Conservation (phyloP, 2,329 filamentous ascomycete genomes). For the Penicillium thymicola region DNA sequence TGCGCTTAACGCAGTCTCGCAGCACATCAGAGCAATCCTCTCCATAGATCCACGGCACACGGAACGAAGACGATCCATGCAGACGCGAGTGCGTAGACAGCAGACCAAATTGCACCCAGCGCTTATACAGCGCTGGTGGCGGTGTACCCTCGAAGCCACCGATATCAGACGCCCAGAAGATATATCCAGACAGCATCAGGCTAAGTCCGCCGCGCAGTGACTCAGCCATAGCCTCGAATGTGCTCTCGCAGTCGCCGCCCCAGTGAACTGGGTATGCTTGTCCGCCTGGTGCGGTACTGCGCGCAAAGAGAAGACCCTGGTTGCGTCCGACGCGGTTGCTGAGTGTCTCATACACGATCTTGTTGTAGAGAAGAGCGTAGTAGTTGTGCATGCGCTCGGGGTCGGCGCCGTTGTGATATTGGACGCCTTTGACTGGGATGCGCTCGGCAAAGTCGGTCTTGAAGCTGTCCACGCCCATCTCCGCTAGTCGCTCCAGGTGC, state of each 20-base stretch:
- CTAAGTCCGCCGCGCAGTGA: conserved; percentile 64
- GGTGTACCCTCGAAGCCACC: conserved; percentile 69
- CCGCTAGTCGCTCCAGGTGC: conserved; percentile 62
- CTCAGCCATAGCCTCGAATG: conserved; percentile 70
- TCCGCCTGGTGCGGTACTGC: conserved; percentile 64
- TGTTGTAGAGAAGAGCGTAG: conserved; percentile 72
- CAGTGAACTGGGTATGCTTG: conserved; percentile 69
- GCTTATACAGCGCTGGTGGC: conserved; percentile 68
- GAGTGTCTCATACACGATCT: conserved; percentile 64
- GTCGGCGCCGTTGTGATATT: conserved; percentile 62
- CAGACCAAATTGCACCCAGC: conserved; percentile 73
- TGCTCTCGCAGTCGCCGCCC: conserved; percentile 74
- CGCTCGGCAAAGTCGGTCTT: conserved; percentile 76
- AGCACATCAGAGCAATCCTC: conserved; percentile 59
- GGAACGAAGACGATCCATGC: conserved; percentile 67
- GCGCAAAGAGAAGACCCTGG: conserved; percentile 64
- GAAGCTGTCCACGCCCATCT: conserved; percentile 67
- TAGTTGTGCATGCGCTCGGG: conserved; percentile 71
- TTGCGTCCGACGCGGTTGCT: conserved; percentile 51
- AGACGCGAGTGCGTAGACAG: conserved; percentile 68
- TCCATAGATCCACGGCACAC: conserved; percentile 72
- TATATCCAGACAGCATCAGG: conserved; percentile 62
- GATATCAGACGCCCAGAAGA: conserved; percentile 69
- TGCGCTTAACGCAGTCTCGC: conserved; percentile 51
- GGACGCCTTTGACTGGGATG: conserved; percentile 63